A percentile compares a stretch with the other conserved stretches of the same genome.
These are phyloP conservation scores for Dipodascus albidus DNA, from an alignment of 805 yeast species.

Conservation along the genomic window DNA sequence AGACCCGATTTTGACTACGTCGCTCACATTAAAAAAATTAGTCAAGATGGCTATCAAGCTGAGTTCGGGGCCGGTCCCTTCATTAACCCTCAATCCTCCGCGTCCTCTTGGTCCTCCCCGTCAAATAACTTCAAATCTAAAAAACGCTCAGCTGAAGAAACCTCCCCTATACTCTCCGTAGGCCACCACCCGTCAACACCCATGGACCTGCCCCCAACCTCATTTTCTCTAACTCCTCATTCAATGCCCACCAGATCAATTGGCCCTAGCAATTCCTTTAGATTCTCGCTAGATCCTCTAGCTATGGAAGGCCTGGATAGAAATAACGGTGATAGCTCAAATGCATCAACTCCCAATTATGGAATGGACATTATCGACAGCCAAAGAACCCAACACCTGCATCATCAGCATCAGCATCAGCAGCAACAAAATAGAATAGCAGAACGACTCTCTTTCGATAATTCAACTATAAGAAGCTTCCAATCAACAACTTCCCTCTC, in stretches of 20 bases:
- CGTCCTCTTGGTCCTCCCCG: background rate
- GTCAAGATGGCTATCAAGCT: conserved; percentile 27
- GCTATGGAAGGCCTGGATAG: conserved; percentile 36
- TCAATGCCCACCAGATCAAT: conserved; percentile 1
- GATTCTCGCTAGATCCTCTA: conserved; percentile 35
- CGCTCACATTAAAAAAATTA: conserved; percentile 49
- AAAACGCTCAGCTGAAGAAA: conserved; percentile 9
- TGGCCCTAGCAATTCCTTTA: conserved; percentile 16
- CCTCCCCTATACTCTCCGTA: conserved; percentile 8
- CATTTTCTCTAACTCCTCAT: background rate
- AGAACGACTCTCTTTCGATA: background rate
- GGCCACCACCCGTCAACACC: background rate
- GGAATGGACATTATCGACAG: background rate
- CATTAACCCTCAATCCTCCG: background rate
- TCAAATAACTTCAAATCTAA: background rate
- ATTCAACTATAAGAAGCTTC: background rate
- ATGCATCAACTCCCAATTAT: background rate
- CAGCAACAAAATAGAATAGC: background rate
- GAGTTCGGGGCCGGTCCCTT: conserved; percentile 1
- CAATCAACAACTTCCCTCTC: background rate
- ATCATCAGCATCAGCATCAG: background rate
- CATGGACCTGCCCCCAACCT: background rate
- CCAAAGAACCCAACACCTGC: background rate
- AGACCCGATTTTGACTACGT: conserved; percentile 52
- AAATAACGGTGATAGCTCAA: background rate